phyloP scores from a whole-genome alignment of 192 early-diverging fungal species.

The Coemansia sp. region DNA sequence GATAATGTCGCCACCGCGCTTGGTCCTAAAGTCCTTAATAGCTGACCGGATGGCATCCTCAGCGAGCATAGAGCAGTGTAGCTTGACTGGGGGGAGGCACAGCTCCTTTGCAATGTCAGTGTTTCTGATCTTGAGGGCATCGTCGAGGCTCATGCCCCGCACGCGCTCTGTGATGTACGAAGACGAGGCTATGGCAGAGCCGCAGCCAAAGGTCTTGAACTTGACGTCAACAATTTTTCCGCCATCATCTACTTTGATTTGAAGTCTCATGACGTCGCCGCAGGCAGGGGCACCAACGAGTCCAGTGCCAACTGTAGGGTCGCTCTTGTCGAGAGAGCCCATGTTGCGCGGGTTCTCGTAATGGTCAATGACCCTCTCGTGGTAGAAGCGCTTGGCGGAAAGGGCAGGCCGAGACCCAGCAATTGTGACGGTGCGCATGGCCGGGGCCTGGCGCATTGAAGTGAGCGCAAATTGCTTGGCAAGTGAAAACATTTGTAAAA shows the following conservation, averaged over 20 bases:
- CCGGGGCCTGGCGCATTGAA: conserved; percentile 27
- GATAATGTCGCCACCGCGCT: conserved; percentile 61
- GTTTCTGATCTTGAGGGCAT: conserved; percentile 92
- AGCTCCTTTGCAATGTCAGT: conserved; percentile 97
- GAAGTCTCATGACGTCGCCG: conserved; percentile 92
- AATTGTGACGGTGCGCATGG: conserved; percentile 9
- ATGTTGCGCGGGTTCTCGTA: conserved; percentile 97
- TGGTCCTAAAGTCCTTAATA: conserved; percentile 94
- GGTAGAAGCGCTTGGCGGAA: conserved; percentile 38
- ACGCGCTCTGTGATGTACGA: conserved; percentile 94
- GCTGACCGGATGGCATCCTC: conserved; percentile 99
- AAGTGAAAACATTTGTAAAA: conserved; percentile 29
- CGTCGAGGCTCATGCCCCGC: conserved; percentile 89
- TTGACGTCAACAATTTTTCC: conserved; percentile 95
- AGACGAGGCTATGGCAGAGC: conserved; percentile 93
- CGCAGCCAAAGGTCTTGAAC: conserved; percentile 99
- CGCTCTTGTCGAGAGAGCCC: conserved; percentile 86
- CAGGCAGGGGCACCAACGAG: conserved; percentile 88
- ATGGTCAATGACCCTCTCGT: conserved; percentile 91
- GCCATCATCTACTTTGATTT: conserved; percentile 95
- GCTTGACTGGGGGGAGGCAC: conserved; percentile 93
- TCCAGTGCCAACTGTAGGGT: conserved; percentile 94
- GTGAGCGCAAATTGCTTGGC: conserved; percentile 24
- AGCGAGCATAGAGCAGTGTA: conserved; percentile 99
- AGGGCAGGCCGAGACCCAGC: conserved; percentile 4